Base-by-base conservation (phyloP, 2,329 filamentous ascomycete genomes). In the Penicillium sp. region DNA sequence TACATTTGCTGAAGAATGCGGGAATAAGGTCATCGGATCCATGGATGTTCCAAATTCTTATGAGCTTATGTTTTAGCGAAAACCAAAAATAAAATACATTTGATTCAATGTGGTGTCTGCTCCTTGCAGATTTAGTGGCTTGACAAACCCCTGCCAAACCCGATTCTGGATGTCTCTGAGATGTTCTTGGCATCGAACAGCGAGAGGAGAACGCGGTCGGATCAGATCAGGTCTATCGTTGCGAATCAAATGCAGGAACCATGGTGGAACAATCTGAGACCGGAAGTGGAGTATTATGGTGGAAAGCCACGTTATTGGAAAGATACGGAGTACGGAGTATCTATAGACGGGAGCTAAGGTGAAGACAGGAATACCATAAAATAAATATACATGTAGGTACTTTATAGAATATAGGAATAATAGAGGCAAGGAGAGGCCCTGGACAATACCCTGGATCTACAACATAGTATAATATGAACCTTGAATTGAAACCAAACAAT, bases 71-170 rank as follows among this genome's bases (percentile, higher is more conserved):
- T 52, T 34, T 52, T 40, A 15, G 18, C 31, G 18, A 23, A 31
- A 50, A 41, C 10, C 27, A 46, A 46, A 34, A 44, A 44, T 27
- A 29, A 31, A 25, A 18, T 46, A 52, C 41, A 47, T 47, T 16
- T 51, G 16, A 23, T 47, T 32, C 29, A 29, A 29, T 29, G 42
- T 31, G 27, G 41, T 25, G 23, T 29, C 40, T 34, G 45, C 51
- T 53, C 51, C 51, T 53, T 53, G 51, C 51, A 37, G 44, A 31
- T 41, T 49, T 37, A 5, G 25, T 51, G 31, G 42, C 21, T 47
- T 27, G 27, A 32, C n/a, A 23, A 29, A 37, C 18, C 37, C 51
- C 51, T 42, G 35, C 35, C 12, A 41, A 13, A 48, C 6, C 32
- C 4, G 32, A 21, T 31, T 41, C 15, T 25, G 4, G 21, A 27